Evolutionary conservation across 2,329 filamentous ascomycete genomes (phyloP).

Genomic region (Aspergillus ochraceoroseus): DNA sequence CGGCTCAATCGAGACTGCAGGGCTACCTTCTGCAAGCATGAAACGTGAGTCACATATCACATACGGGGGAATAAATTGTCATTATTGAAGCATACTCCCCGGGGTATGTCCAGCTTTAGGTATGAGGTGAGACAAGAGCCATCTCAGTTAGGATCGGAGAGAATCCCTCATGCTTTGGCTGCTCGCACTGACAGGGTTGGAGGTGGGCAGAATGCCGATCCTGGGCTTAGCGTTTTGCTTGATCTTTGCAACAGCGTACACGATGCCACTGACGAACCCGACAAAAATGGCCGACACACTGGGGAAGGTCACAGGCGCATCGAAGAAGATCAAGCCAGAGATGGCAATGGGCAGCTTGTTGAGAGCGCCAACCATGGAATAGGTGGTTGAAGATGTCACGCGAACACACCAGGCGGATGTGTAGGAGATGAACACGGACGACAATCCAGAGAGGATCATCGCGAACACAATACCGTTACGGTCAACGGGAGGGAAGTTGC

Average conservation of each 20-base stretch:
- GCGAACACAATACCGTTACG: constrained; percentile 76
- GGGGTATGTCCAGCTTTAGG: background rate
- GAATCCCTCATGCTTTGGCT: constrained; percentile 85
- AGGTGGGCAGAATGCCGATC: constrained; percentile 62
- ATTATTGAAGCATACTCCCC: background rate
- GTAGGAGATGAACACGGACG: constrained; percentile 98
- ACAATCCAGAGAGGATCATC: constrained; percentile 91
- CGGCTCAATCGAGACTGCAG: constrained; percentile 13
- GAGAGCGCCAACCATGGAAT: constrained; percentile 95
- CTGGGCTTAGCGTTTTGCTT: constrained; percentile 66
- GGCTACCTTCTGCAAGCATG: constrained; percentile 21
- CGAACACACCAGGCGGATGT: constrained; percentile 98
- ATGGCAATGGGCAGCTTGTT: constrained; percentile 97
- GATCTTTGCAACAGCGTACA: constrained; percentile 83
- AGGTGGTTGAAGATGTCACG: constrained; percentile 93
- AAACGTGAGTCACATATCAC: constrained; percentile 30
- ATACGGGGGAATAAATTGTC: constrained; percentile 18
- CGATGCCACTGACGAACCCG: constrained; percentile 85
- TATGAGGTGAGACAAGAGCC: background rate
- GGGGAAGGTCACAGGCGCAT: constrained; percentile 85
- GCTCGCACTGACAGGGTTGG: constrained; percentile 77
- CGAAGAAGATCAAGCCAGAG: constrained; percentile 89
- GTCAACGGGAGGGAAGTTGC: constrained; percentile 80
- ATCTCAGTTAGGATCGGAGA: constrained; percentile 57
- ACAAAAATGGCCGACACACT: constrained; percentile 87